Evolutionary conservation across 139 green algal species (phyloP).

Genomic region (Ettlia oleoabundans): DNA sequence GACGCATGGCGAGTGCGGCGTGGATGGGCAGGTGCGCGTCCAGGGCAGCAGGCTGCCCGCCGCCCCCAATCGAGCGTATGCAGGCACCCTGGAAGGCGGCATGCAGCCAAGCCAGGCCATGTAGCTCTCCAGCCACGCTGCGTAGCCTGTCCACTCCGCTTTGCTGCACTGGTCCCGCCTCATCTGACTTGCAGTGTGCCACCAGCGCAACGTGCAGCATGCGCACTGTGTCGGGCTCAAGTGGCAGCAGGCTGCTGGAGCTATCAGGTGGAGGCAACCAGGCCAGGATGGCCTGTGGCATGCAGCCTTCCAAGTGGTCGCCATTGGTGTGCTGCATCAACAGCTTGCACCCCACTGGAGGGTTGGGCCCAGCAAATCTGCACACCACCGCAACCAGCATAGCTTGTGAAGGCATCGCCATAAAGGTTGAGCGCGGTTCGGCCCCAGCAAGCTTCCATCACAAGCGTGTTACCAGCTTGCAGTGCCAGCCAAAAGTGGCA

Average conservation of each 20-base stretch:
- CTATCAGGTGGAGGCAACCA: not conserved
- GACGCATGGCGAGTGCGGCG: not conserved
- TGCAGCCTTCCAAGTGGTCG: not conserved
- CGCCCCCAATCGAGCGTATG: not conserved
- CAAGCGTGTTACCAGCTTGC: no score
- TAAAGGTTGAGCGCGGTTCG: no score
- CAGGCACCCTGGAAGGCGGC: conserved; percentile 22
- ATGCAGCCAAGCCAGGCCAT: conserved; percentile 21
- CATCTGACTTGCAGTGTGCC: not conserved
- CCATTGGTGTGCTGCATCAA: not conserved
- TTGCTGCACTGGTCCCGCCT: not conserved
- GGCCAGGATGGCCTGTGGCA: not conserved
- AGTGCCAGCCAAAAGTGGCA: not conserved
- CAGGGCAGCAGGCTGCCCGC: not conserved
- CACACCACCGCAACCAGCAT: no score
- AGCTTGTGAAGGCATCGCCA: no score
- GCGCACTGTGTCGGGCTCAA: conserved; percentile 22
- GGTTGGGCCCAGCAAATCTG: conserved; percentile 14
- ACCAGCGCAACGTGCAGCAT: conserved; percentile 4
- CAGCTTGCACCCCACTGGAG: not conserved
- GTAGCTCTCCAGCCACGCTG: conserved; percentile 1
- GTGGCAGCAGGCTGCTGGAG: conserved; percentile 3
- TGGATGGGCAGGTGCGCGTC: conserved; percentile 30
- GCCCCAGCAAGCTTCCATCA: no score
- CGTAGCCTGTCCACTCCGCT: not conserved